Percentiles rank a stretch among this genome's conserved stretches.
These are phyloP conservation scores for Nakazawaea molendinolei DNA, from an alignment of 805 yeast genomes.

Conservation along the genomic window DNA sequence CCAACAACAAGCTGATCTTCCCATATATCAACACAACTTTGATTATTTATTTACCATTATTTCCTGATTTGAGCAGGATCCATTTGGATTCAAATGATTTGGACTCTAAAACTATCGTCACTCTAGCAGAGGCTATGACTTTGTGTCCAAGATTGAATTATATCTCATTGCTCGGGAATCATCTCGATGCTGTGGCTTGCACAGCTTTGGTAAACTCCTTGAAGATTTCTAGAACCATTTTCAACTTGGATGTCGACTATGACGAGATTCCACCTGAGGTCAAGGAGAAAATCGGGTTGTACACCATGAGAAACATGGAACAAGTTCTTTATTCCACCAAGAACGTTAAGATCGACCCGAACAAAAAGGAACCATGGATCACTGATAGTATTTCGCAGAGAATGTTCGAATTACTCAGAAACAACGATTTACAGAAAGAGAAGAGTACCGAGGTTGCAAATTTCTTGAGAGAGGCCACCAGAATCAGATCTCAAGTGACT, in stretches of 20 bases:
- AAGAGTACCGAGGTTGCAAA: constrained; percentile 16
- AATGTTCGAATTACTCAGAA: constrained; percentile 17
- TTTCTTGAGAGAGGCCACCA: constrained; percentile 33
- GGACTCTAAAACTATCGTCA: constrained; percentile 44
- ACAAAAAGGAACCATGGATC: constrained; percentile 5
- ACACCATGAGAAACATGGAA: constrained; percentile 81
- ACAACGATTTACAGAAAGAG: constrained; percentile 7
- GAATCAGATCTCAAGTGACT: constrained; percentile 35
- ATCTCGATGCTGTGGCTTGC: constrained; percentile 50
- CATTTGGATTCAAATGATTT: constrained; percentile 69
- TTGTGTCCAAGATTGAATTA: constrained; percentile 61
- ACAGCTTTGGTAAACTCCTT: constrained; percentile 65
- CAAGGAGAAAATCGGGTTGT: constrained; percentile 68
- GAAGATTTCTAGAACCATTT: constrained; percentile 57
- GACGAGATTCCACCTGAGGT: constrained; percentile 53
- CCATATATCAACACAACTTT: constrained; percentile 54
- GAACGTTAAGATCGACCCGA: constrained; percentile 6
- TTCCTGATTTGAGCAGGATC: constrained; percentile 55
- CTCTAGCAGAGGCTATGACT: constrained; percentile 62
- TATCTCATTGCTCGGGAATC: constrained; percentile 62
- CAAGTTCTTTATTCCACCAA: constrained; percentile 33
- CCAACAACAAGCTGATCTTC: constrained; percentile 62
- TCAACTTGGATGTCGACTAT: constrained; percentile 62
- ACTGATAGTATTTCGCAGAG: constrained; percentile 17
- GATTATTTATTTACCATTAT: constrained; percentile 60